Evolutionary conservation across 2,329 filamentous ascomycete species (phyloP).

Genomic region (Talaromyces sp.): DNA sequence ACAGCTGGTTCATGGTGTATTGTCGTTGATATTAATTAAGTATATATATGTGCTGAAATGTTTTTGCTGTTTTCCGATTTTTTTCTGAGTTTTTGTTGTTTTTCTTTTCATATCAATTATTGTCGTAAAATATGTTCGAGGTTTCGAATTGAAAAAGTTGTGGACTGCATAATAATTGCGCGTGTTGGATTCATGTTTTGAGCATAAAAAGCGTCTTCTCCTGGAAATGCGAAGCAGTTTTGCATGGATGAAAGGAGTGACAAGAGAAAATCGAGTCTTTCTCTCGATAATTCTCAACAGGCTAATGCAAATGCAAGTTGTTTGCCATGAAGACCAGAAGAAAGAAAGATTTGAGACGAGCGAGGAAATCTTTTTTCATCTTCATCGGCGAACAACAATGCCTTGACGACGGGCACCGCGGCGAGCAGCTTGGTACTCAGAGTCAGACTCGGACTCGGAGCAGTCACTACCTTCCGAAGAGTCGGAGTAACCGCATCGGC

Average conservation of each 20-base stretch:
- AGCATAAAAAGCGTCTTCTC: constrained; percentile 4
- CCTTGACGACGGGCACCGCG: constrained; percentile 35
- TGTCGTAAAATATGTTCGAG: constrained; percentile 10
- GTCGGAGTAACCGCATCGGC: constrained; percentile 75
- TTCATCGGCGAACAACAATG: constrained; percentile 40
- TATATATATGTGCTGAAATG: not conserved
- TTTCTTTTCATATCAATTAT: not conserved
- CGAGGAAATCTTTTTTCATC: not conserved
- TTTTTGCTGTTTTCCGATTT: constrained; percentile 1
- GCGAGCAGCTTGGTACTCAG: constrained; percentile 38
- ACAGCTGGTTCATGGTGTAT: constrained; percentile 9
- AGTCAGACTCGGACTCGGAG: constrained; percentile 50
- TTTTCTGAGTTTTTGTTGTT: not conserved
- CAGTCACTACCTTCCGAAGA: constrained; percentile 65
- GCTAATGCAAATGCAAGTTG: not conserved
- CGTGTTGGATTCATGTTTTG: not conserved
- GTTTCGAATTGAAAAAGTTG: constrained; percentile 4
- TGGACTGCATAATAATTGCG: constrained; percentile 7
- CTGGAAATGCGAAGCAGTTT: not conserved
- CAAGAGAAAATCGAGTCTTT: not conserved
- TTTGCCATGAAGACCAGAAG: not conserved
- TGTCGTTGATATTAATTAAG: constrained; percentile 10
- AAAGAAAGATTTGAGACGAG: not conserved
- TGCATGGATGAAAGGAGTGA: not conserved
- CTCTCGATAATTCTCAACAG: not conserved